phyloP scores from a whole-genome alignment of 805 yeast genomes.

The Saccharomycopsis lassenensis region DNA sequence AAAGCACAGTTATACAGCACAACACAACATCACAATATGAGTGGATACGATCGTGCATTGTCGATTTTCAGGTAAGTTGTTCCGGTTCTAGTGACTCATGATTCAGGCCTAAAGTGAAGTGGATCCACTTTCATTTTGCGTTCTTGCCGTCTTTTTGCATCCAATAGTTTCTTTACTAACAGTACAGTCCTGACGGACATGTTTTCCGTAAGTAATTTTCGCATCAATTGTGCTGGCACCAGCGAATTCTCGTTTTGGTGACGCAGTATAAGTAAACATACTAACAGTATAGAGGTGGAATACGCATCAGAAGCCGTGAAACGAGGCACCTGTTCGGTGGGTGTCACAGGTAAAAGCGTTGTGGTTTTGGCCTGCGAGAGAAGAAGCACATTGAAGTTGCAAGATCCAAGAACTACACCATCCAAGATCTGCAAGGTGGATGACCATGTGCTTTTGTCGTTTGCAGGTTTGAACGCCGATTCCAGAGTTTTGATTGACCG shows the following conservation, averaged over 20 bases:
- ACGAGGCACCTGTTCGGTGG: constrained; percentile 97
- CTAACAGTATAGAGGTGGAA: constrained; percentile 57
- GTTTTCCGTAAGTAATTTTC: constrained; percentile 62
- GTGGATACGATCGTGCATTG: constrained; percentile 98
- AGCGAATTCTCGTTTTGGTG: not conserved
- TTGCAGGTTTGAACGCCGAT: constrained; percentile 98
- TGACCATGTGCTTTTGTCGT: constrained; percentile 81
- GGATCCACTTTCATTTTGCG: too few species aligned
- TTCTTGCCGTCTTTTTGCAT: too few species aligned
- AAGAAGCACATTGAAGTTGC: constrained; percentile 88
- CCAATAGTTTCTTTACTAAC: constrained; percentile 26
- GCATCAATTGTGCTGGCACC: not conserved
- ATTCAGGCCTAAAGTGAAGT: too few species aligned
- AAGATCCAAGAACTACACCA: constrained; percentile 94
- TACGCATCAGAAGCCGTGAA: constrained; percentile 97
- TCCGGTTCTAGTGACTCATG: too few species aligned
- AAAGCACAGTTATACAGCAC: too few species aligned
- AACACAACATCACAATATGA: too few species aligned
- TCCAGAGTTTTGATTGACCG: constrained; percentile 89
- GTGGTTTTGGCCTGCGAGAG: constrained; percentile 96
- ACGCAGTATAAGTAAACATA: too few species aligned
- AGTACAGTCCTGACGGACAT: constrained; percentile 86
- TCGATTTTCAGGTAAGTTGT: constrained; percentile 83
- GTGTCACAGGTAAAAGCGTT: constrained; percentile 79
- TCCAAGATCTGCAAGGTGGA: constrained; percentile 88